phyloP scores from a whole-genome alignment of 805 yeast genomes.

The Candida namnaoensis region DNA sequence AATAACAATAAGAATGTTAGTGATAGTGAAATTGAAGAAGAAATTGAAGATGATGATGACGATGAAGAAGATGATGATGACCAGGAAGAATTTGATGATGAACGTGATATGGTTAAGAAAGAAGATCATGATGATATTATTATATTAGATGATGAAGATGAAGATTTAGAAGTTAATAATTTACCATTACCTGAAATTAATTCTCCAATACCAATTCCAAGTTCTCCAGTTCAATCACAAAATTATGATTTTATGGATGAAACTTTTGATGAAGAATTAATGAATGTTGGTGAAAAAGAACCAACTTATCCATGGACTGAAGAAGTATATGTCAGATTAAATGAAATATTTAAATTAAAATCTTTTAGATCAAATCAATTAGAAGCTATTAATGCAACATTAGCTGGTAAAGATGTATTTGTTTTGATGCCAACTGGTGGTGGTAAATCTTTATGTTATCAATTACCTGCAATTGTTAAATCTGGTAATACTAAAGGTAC shows the following conservation, averaged over 20 bases:
- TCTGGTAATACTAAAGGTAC: constrained; percentile 75
- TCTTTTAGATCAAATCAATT: constrained; percentile 77
- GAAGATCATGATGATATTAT: constrained; percentile 23
- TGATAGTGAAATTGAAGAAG: constrained; percentile 8
- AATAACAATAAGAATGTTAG: constrained; percentile 1
- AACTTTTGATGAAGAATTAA: constrained; percentile 9
- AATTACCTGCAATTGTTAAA: constrained; percentile 79
- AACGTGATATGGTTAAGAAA: constrained; percentile 18
- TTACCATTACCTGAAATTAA: constrained; percentile 2
- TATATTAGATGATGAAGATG: constrained; percentile 8
- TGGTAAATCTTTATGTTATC: constrained; percentile 93
- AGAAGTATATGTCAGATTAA: constrained; percentile 55
- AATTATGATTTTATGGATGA: constrained; percentile 16
- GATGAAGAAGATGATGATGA: constrained; percentile 13
- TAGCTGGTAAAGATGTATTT: constrained; percentile 77
- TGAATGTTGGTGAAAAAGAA: constrained; percentile 3
- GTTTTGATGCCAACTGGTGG: constrained; percentile 99
- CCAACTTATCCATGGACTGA: constrained; percentile 43
- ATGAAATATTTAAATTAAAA: constrained; percentile 49
- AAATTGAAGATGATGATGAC: constrained; percentile 14
- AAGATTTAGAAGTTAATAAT: constrained; percentile 9
- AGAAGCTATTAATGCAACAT: constrained; percentile 75
- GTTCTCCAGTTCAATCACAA: constrained; percentile 4
- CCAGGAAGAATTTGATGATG: constrained; percentile 17
- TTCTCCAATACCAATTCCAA: constrained; percentile 4